phyloP scores from a whole-genome alignment of 768 basidiomycete species.

The Xerocomellus amylosporus region DNA sequence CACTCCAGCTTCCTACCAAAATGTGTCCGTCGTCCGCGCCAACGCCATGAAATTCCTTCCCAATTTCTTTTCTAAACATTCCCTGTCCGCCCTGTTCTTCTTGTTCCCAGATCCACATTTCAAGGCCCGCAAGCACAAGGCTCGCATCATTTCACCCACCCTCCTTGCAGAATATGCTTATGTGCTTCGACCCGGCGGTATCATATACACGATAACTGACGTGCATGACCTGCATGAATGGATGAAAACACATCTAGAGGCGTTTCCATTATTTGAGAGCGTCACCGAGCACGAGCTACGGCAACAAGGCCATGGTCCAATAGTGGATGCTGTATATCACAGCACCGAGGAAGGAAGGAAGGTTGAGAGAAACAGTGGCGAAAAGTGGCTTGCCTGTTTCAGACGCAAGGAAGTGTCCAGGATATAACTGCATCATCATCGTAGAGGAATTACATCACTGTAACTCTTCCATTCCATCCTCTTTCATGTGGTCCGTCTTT shows the following conservation, averaged over 20 bases:
- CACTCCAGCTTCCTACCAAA: slow-evolving; percentile 60
- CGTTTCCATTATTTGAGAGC: slow-evolving; percentile 82
- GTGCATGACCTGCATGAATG: slow-evolving; percentile 91
- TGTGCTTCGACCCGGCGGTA: slow-evolving; percentile 87
- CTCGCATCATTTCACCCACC: slow-evolving; percentile 97
- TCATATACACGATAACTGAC: slow-evolving; percentile 97
- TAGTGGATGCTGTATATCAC: slow-evolving; percentile 78
- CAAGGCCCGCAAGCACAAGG: slow-evolving; percentile 97
- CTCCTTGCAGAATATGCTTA: slow-evolving; percentile 97
- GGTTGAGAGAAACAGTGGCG: slow-evolving; percentile 85
- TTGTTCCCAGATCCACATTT: slow-evolving; percentile 99
- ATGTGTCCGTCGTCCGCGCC: slow-evolving; percentile 90
- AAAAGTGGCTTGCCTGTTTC: slow-evolving; percentile 93
- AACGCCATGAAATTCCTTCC: slow-evolving; percentile 99
- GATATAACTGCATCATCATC: neutral
- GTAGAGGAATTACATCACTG: slow-evolving; percentile 20
- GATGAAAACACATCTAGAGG: slow-evolving; percentile 89
- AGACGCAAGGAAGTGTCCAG: slow-evolving; percentile 47
- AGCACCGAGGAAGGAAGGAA: slow-evolving; percentile 97
- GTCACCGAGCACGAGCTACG: slow-evolving; percentile 75
- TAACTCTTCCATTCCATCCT: slow-evolving; percentile 40
- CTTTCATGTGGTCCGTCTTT: slow-evolving; percentile 31
- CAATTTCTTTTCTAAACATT: slow-evolving; percentile 90
- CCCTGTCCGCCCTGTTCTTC: slow-evolving; percentile 92
- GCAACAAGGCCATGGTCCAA: slow-evolving; percentile 68